phyloP scores from a whole-genome alignment of 495 filamentous ascomycete species.

The Hypomontagnella submonticulosa region DNA sequence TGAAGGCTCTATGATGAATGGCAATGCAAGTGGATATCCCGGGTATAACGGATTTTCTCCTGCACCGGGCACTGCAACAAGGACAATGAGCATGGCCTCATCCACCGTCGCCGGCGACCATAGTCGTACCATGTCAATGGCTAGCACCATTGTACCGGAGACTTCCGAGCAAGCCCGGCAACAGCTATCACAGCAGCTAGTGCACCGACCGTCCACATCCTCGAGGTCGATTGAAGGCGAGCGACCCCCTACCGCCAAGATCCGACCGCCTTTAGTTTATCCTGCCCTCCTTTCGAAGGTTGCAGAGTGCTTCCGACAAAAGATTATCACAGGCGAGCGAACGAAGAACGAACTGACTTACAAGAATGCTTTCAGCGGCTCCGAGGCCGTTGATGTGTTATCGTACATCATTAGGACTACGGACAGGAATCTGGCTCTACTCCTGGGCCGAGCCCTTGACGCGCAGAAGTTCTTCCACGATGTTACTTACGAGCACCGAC shows the following conservation, averaged over 20 bases:
- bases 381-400: constrained; percentile 95
- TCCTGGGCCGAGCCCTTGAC: constrained; percentile 93
- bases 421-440: constrained; percentile 91
- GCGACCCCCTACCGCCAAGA: constrained; percentile 61
- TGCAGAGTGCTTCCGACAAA: constrained; percentile 88
- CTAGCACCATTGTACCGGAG: constrained; percentile 74
- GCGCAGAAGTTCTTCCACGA: constrained; percentile 99
- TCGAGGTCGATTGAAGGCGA: constrained; percentile 60
- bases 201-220: constrained; percentile 56
- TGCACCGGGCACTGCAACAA: constrained; percentile 57
- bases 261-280: constrained; percentile 83
- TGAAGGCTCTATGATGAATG: constrained; percentile 39
- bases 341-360: constrained; percentile 98
- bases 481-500: constrained; percentile 95
- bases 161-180: constrained; percentile 50
- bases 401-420: constrained; percentile 95
- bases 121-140: constrained; percentile 83
- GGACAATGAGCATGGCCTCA: constrained; percentile 65
- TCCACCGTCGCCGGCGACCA: constrained; percentile 56
- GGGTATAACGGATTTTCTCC: constrained; percentile 43
- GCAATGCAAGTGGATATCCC: constrained; percentile 27
- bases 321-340: constrained; percentile 81
- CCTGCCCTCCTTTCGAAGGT: constrained; percentile 92
- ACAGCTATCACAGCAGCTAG: constrained; percentile 52
- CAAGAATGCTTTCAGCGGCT: constrained; percentile 93